Percentiles rank a stretch among this genome's conserved stretches.
Evolutionary conservation across 371 early-diverging fungal species (phyloP).

Genomic region (Rhizopus delemar): DNA sequence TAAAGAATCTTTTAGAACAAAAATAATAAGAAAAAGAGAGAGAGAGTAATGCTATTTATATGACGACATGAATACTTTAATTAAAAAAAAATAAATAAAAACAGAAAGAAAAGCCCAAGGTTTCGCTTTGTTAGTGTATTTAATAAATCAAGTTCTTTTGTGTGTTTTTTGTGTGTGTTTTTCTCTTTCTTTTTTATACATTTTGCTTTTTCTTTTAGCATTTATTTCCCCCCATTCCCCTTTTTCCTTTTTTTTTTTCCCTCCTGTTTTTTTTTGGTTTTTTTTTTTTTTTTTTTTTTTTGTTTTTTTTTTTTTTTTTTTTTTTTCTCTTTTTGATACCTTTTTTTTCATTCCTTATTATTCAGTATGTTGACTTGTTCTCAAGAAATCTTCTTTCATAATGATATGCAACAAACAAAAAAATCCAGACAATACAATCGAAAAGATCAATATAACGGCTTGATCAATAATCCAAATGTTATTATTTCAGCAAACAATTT

Average conservation of each 20-base stretch:
- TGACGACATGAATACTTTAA: conserved; percentile 6
- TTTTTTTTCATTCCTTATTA: neutral
- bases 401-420: conserved; percentile 21
- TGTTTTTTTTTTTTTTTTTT: conserved; percentile 2
- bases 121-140: conserved; percentile 3
- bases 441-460: conserved; percentile 23
- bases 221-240: conserved; percentile 2
- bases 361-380: conserved; percentile 33
- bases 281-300: conserved; percentile 4
- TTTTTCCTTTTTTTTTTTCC: conserved; percentile 14
- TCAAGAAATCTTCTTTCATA: conserved; percentile 32
- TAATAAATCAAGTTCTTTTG: conserved; percentile 1
- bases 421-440: conserved; percentile 20
- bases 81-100: conserved; percentile 4
- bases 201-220: too few relatives aligned
- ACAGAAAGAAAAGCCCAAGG: neutral
- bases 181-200: conserved; percentile 3
- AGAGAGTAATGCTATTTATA: conserved; percentile 2
- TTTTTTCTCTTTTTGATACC: neutral
- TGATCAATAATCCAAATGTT: conserved; percentile 18
- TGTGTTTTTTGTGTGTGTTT: neutral
- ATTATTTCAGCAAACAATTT: conserved; percentile 15
- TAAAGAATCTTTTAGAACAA: neutral
- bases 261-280: conserved; percentile 8
- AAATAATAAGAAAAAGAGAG: neutral